Conservation (phyloP, 805 yeast species). For the Candida ipomoeae region DNA sequence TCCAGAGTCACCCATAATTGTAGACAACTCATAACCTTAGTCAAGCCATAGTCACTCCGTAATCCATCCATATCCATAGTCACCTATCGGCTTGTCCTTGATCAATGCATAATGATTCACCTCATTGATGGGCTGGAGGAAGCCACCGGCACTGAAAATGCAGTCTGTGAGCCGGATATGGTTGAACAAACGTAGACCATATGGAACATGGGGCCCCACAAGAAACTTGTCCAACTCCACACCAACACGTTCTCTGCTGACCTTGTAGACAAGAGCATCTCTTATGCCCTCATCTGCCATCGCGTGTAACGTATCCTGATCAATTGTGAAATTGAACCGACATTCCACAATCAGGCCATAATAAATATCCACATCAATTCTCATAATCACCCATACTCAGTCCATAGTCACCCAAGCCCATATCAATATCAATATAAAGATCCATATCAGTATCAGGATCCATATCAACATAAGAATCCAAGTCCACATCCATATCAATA, state of each 20-base stretch:
- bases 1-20: too few relatives aligned
- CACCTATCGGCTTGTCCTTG: too few relatives aligned
- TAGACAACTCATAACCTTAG: too few relatives aligned
- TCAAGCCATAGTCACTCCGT: too few relatives aligned
- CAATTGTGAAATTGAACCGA: conserved; percentile 67
- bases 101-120: conserved; percentile 15
- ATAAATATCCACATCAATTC: too few relatives aligned
- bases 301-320: conserved; percentile 51
- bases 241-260: conserved; percentile 88
- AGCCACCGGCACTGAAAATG: conserved; percentile 45
- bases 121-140: conserved; percentile 15
- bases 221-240: conserved; percentile 77
- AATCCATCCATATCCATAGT: too few relatives aligned
- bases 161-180: conserved; percentile 52
- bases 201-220: conserved; percentile 54
- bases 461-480: too few relatives aligned
- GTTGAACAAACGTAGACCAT: conserved; percentile 59
- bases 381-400: too few relatives aligned
- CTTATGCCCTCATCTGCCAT: conserved; percentile 62
- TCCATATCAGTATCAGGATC: too few relatives aligned
- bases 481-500: too few relatives aligned
- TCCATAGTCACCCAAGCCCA: too few relatives aligned
- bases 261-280: conserved; percentile 59
- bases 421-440: too few relatives aligned
- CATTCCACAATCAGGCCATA: conserved; percentile 22